phyloP scores from a whole-genome alignment of 495 filamentous ascomycete species.

The Acidomyces sp. region DNA sequence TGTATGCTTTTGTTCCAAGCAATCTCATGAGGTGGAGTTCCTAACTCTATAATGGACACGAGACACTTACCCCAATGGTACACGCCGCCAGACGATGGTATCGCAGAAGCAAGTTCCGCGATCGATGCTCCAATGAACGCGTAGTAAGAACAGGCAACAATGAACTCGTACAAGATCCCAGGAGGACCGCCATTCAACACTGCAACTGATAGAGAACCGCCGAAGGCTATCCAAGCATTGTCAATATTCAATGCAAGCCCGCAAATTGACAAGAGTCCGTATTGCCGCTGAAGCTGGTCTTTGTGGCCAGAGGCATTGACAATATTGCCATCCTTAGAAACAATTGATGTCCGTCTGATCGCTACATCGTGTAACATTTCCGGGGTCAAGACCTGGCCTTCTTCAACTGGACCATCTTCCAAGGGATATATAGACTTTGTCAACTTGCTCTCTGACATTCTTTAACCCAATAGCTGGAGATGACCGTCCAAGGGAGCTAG shows the following conservation, averaged over 20 bases:
- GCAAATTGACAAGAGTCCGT: slow-evolving; percentile 45
- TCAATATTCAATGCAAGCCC: slow-evolving; percentile 39
- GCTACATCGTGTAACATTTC: slow-evolving; percentile 2
- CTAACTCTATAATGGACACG: too few species aligned
- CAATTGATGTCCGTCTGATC: slow-evolving; percentile 9
- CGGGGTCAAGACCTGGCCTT: slow-evolving; percentile 10
- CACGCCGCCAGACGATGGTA: slow-evolving; percentile 69
- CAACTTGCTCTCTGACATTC: too few species aligned
- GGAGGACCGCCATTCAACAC: slow-evolving; percentile 20
- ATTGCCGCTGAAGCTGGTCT: slow-evolving; percentile 49
- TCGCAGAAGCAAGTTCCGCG: slow-evolving; percentile 57
- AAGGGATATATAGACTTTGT: too few species aligned
- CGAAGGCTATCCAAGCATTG: slow-evolving; percentile 42
- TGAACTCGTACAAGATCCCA: slow-evolving; percentile 28
- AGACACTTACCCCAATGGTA: too few species aligned
- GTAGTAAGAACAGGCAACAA: slow-evolving; percentile 42
- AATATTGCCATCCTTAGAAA: slow-evolving; percentile 20
- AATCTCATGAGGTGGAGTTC: too few species aligned
- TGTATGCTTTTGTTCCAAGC: too few species aligned
- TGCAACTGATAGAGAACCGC: slow-evolving; percentile 29
- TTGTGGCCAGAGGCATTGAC: slow-evolving; percentile 46
- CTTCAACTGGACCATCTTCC: too few species aligned
- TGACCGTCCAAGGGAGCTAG: too few species aligned
- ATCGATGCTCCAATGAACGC: slow-evolving; percentile 40
- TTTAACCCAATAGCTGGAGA: too few species aligned